A percentile compares a stretch with the other conserved stretches of the same genome.
Conservation (phyloP, 179 eudicot genomes). For the Silene coronaria region DNA sequence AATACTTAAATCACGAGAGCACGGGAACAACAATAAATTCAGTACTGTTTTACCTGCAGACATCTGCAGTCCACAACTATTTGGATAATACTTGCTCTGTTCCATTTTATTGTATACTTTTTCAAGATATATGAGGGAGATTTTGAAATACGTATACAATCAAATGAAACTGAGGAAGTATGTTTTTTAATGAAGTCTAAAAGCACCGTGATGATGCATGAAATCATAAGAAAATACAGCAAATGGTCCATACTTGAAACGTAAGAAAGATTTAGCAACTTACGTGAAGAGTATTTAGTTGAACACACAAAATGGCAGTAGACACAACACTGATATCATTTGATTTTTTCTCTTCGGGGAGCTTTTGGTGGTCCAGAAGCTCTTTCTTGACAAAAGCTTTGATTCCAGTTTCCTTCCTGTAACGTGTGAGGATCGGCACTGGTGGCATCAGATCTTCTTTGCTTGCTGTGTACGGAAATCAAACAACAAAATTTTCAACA, state of each 20-base stretch:
- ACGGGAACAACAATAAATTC: not conserved
- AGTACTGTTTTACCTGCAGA: not conserved
- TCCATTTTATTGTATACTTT: too few species aligned
- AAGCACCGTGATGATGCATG: not conserved
- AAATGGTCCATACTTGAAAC: not conserved
- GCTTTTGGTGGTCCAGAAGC: conserved; percentile 61
- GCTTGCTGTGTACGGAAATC: conserved; percentile 46
- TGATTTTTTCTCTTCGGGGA: conserved; percentile 71
- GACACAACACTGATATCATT: conserved; percentile 66
- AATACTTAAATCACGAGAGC: not conserved
- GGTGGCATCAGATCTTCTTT: conserved; percentile 92
- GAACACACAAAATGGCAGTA: conserved; percentile 80
- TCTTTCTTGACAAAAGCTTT: conserved; percentile 95
- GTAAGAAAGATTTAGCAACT: conserved; percentile 26
- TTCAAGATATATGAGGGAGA: too few species aligned
- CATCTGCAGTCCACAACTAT: not conserved
- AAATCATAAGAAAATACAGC: not conserved
- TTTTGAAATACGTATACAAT: too few species aligned
- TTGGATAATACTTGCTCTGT: not conserved
- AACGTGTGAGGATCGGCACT: conserved; percentile 84
- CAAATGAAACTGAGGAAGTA: too few species aligned
- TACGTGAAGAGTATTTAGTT: conserved; percentile 86
- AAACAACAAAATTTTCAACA: conserved; percentile 2
- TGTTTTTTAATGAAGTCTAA: not conserved
- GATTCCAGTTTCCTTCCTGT: conserved; percentile 73